A percentile compares a stretch with the other conserved stretches of the same genome.
Conservation (phyloP, 345 rosid species). For the Gossypium australe region DNA sequence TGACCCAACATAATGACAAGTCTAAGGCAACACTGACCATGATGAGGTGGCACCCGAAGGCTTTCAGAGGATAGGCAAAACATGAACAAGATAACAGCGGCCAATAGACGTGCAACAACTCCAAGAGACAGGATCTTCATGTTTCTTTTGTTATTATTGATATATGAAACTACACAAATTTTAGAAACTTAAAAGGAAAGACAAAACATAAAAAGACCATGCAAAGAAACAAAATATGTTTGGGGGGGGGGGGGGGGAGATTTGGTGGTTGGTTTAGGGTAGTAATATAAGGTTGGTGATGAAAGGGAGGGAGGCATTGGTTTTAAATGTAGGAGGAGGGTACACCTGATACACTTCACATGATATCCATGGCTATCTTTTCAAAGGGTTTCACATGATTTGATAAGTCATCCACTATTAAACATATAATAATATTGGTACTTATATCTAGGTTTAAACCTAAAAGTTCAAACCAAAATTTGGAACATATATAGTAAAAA, state of each 20-base stretch:
- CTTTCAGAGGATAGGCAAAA: constrained; percentile 11
- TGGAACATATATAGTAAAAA: no score
- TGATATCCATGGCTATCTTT: constrained; percentile 60
- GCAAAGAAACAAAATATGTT: background rate
- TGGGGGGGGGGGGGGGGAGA: background rate
- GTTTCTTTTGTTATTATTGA: background rate
- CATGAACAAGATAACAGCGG: constrained; percentile 20
- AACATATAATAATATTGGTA: background rate
- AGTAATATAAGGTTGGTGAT: background rate
- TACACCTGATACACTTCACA: constrained; percentile 56
- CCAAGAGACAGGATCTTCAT: constrained; percentile 21
- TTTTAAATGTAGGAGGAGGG: constrained; percentile 23
- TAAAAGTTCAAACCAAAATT: no score
- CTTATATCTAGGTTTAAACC: background rate
- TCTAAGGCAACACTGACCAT: constrained; percentile 9
- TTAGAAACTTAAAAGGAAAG: background rate
- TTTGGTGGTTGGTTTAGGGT: background rate
- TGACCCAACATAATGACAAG: background rate
- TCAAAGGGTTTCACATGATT: constrained; percentile 35
- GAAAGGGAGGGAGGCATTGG: background rate
- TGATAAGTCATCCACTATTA: constrained; percentile 19
- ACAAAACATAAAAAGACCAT: background rate
- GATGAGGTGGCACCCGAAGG: constrained; percentile 21
- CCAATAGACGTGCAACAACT: background rate
- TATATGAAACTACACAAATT: background rate